Conservation (phyloP, 1,139 yeast species). For the Blastobotrys petasosporus region DNA sequence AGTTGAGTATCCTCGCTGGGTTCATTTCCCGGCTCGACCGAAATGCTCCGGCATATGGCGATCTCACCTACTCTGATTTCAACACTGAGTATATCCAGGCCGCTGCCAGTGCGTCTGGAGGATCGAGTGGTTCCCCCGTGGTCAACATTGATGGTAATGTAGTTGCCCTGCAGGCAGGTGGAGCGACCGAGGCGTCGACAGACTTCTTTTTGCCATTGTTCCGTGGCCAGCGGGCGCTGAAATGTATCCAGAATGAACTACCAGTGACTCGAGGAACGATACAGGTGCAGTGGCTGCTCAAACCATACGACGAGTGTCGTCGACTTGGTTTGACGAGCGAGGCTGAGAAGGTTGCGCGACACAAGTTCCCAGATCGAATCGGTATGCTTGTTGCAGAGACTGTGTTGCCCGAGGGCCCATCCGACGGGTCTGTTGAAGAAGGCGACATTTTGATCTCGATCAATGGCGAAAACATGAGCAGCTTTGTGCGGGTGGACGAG, state of each 20-base stretch:
- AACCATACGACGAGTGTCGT: slow-evolving; percentile 87
- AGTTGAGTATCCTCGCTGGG: slow-evolving; percentile 80
- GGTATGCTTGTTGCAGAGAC: slow-evolving; percentile 83
- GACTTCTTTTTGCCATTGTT: slow-evolving; percentile 86
- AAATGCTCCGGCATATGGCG: slow-evolving; percentile 93
- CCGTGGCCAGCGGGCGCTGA: slow-evolving; percentile 74
- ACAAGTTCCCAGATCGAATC: slow-evolving; percentile 63
- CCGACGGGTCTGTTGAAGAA: slow-evolving; percentile 64
- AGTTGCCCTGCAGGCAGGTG: slow-evolving; percentile 93
- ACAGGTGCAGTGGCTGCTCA: slow-evolving; percentile 83
- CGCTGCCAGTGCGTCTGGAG: slow-evolving; percentile 93
- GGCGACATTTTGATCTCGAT: slow-evolving; percentile 81
- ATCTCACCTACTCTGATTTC: slow-evolving; percentile 84
- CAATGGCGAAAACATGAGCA: slow-evolving; percentile 57
- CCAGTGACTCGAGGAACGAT: slow-evolving; percentile 79
- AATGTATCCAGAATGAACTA: slow-evolving; percentile 53
- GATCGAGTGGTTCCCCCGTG: slow-evolving; percentile 94
- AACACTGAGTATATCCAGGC: slow-evolving; percentile 96
- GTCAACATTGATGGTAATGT: slow-evolving; percentile 83
- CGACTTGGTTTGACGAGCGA: slow-evolving; percentile 76
- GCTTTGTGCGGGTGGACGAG: slow-evolving; percentile 78
- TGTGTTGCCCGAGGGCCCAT: slow-evolving; percentile 83
- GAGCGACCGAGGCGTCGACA: slow-evolving; percentile 84
- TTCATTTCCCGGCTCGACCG: slow-evolving; percentile 86
- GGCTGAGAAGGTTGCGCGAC: slow-evolving; percentile 65